Evolutionary conservation across 768 basidiomycete genomes (phyloP), one percentile per base, ranked within the genome.

Genomic region (Kwoniella shandongensis): DNA sequence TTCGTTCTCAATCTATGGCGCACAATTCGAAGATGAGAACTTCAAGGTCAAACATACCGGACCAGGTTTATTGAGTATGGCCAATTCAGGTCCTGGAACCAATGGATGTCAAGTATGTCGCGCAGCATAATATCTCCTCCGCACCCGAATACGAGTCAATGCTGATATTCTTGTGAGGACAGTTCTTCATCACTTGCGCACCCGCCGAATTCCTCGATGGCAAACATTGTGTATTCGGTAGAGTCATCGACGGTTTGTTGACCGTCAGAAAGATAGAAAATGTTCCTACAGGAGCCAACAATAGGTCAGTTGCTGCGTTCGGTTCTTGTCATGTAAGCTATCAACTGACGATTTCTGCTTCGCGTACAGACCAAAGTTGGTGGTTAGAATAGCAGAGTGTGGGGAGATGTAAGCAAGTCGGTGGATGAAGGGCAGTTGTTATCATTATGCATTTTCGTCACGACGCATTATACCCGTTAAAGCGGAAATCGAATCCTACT

Each of bases 111-210:
- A 91, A 56, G 66, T 62, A n/a, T n/a, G n/a, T n/a, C n/a, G n/a
- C n/a, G n/a, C n/a, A n/a, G n/a, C n/a, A n/a, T n/a, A n/a, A n/a
- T n/a, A n/a, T n/a, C n/a, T n/a, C n/a, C n/a, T n/a, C n/a, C n/a
- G n/a, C n/a, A n/a, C n/a, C n/a, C n/a, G n/a, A n/a, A n/a, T n/a
- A n/a, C n/a, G n/a, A n/a, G n/a, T n/a, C n/a, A n/a, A n/a, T n/a
- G n/a, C n/a, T n/a, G n/a, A n/a, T n/a, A n/a, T n/a, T n/a, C n/a
- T n/a, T n/a, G n/a, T n/a, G n/a, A n/a, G n/a, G 44, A 32, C 67
- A 94, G 84, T 99, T 98, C 81, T 99, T 99, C 81, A 86, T 99
- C 73, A 99, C 96, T 0, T 92, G 90, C 1, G 89, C 85, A 8
- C 88, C 89, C 65, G 94, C 93, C 62, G 90, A 93, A 61, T 98